Percentiles rank a stretch among this genome's conserved stretches.
phyloP scores from a whole-genome alignment of 176 grass and related monocot species.

The Oropetium thomaeum region DNA sequence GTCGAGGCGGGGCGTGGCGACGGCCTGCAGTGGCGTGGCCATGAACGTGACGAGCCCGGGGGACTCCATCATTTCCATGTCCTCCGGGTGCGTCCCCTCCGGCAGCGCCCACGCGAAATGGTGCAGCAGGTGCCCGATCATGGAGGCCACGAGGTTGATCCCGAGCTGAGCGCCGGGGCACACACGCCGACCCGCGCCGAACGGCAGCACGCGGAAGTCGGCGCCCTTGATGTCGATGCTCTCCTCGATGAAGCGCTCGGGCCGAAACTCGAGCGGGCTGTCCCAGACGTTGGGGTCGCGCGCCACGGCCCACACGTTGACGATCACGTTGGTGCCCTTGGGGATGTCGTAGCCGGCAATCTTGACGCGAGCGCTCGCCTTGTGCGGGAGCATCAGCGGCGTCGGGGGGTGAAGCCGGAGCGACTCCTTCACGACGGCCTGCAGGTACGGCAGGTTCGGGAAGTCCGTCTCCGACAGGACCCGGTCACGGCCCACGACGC shows the following conservation, averaged over 20 bases:
- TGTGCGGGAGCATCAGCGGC: constrained; percentile 63
- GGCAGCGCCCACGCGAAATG: constrained; percentile 55
- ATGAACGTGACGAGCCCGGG: constrained; percentile 65
- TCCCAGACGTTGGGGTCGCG: constrained; percentile 51
- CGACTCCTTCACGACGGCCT: constrained; percentile 55
- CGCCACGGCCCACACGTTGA: constrained; percentile 63
- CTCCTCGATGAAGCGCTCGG: constrained; percentile 47
- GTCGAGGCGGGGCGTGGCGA: constrained; percentile 49
- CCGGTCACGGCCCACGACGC: constrained; percentile 32
- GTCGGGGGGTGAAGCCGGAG: constrained; percentile 61
- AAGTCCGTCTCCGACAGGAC: constrained; percentile 52
- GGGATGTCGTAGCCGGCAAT: constrained; percentile 59
- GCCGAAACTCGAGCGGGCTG: constrained; percentile 48
- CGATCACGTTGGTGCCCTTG: constrained; percentile 44
- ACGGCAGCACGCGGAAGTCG: constrained; percentile 60
- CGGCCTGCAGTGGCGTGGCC: constrained; percentile 41
- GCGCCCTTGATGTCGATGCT: constrained; percentile 63
- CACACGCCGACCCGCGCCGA: constrained; percentile 52
- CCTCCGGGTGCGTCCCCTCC: constrained; percentile 27
- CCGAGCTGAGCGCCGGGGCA: constrained; percentile 69
- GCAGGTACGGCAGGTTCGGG: constrained; percentile 54
- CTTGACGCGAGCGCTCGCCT: constrained; percentile 41
- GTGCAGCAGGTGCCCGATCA: constrained; percentile 62
- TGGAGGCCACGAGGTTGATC: constrained; percentile 55
- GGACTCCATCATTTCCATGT: constrained; percentile 48